Base-by-base conservation (phyloP, 2,329 filamentous ascomycete species). In the Trichophaea hybrida region DNA sequence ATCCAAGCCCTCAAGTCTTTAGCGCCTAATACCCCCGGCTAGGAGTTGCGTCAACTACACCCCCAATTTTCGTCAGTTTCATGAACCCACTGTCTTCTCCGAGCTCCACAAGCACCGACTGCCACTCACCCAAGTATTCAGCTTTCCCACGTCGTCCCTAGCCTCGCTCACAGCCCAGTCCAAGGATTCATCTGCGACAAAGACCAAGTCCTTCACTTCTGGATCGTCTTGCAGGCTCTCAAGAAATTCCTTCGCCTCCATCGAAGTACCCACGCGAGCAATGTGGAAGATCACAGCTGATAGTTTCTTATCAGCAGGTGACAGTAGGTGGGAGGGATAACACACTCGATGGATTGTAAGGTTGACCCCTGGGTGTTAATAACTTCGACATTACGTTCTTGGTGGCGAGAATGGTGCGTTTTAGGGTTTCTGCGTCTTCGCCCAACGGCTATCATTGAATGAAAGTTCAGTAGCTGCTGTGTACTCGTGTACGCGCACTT, bases 71-170 rank as follows among this genome's bases (percentile, higher is more conserved):
- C 32, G 10, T 55, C 6, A 33, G 31, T 24, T 52, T 24, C 24
- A 24, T 24, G 24, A 24, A 24, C 24, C 24, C 24, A 24, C 24
- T 24, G 24, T 24, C 24, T 24, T 24, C 24, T 24, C 24, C 24
- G 24, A 24, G 24, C 24, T 24, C 24, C 24, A 24, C n/a, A n/a
- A n/a, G n/a, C n/a, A n/a, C 24, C 24, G 24, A 24, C 24, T 24
- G 3, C 3, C 24, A 55, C 52, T 32, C 31, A 55, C 52, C 52
- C 52, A 55, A 55, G 52, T 55, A 43, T 55, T 55, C 33, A 55
- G 32, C 35, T 55, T 10, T 13, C 35, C 52, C 7, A 8, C 8
- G 24, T 35, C 32, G n/a, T 37, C 12, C 46, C 17, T 50, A 10
- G 52, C 52, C n/a, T 44, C n/a, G 3, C 31, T 35, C 6, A 55